Conservation (phyloP, 371 early-diverging fungal species). For the Lichtheimia corymbifera region DNA sequence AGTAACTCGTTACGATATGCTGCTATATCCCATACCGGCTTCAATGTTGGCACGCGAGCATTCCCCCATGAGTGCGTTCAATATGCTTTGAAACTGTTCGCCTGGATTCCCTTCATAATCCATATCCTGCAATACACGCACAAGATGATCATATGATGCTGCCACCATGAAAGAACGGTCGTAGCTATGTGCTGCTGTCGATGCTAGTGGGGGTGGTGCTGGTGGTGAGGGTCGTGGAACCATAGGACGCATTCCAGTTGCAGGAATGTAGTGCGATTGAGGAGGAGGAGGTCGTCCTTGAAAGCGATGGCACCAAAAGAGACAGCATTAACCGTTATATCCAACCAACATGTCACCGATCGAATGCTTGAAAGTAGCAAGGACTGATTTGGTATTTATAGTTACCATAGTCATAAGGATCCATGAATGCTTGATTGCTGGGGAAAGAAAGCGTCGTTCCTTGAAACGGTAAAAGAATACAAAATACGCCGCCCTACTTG, state of each 20-base stretch:
- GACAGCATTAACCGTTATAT: slow-evolving; percentile 1
- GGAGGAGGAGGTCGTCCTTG: slow-evolving; percentile 9
- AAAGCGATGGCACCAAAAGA: background rate
- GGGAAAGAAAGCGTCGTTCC: background rate
- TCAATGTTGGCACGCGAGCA: slow-evolving; percentile 66
- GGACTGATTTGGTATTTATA: background rate
- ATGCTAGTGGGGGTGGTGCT: background rate
- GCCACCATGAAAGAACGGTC: background rate
- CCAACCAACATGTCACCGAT: background rate
- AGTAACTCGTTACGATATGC: background rate
- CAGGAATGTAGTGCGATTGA: background rate
- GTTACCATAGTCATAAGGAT: slow-evolving; percentile 2
- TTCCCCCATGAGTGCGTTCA: slow-evolving; percentile 58
- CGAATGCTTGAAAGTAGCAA: background rate
- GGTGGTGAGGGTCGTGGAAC: background rate
- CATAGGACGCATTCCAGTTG: background rate
- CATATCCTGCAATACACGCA: background rate
- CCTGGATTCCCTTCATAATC: background rate
- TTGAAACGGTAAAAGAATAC: background rate
- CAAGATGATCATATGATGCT: slow-evolving; percentile 3
- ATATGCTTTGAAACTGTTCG: slow-evolving; percentile 39
- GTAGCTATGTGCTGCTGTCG: background rate
- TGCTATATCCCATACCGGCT: slow-evolving; percentile 15
- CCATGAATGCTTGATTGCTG: background rate
- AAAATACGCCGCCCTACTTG: background rate